These are phyloP conservation scores for Ascomycota sp. DNA, from an alignment of 2,329 filamentous ascomycete genomes.

Conservation along the genomic window DNA sequence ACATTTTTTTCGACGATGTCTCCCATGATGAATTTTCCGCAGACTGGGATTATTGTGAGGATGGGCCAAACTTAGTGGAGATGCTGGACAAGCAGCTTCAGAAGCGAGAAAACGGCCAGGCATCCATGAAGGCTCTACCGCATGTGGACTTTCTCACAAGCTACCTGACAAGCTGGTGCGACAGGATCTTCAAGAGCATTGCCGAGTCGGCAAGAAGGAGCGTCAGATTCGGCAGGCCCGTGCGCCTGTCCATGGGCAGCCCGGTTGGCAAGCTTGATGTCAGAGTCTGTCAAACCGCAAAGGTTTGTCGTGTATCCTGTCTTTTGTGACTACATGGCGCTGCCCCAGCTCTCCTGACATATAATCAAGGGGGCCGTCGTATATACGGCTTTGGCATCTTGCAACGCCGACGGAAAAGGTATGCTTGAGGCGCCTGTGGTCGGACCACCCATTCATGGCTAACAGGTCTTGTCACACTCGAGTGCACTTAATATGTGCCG, in stretches of 20 bases:
- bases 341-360: too few relatives aligned
- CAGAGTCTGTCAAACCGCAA: constrained; percentile 22
- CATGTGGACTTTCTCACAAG: constrained; percentile 41
- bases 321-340: too few relatives aligned
- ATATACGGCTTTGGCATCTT: constrained; percentile 20
- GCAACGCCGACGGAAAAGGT: constrained; percentile 16
- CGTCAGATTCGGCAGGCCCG: constrained; percentile 39
- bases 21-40: constrained; percentile 26
- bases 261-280: constrained; percentile 32
- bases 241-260: constrained; percentile 20
- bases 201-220: constrained; percentile 46
- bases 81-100: constrained; percentile 26
- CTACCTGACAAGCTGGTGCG: constrained; percentile 33
- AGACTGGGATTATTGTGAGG: constrained; percentile 20
- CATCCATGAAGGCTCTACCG: constrained; percentile 28
- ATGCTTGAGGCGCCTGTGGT: background rate
- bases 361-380: constrained; percentile 3
- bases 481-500: constrained; percentile 36
- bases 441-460: too few relatives aligned
- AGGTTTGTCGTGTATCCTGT: constrained; percentile 10
- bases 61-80: constrained; percentile 22
- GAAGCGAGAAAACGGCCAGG: constrained; percentile 21
- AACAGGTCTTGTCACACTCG: background rate
- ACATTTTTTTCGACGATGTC: constrained; percentile 32
- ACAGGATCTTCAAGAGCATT: constrained; percentile 41